Base-by-base conservation (phyloP, 306 rosid genomes). In the Trichosanthes cucumerina region DNA sequence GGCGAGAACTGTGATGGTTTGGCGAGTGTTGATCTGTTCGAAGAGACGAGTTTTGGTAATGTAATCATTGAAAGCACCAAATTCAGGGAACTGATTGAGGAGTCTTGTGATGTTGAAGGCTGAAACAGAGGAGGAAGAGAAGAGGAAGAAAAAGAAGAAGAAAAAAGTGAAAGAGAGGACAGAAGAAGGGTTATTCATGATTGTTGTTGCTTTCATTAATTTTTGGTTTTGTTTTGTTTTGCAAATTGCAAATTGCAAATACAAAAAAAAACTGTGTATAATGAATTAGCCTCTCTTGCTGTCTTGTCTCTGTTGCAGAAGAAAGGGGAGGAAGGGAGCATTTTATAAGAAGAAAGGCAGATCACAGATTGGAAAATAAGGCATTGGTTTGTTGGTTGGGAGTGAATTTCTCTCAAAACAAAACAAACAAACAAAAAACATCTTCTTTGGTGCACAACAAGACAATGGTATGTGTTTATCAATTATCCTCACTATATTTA, bases 41-140 rank as follows among this genome's bases (percentile, higher is more conserved):
- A 50, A 85, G 5, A 93, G 85, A 34, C 85, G 89, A 79, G 91
- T 86, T 47, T 89, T 83, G 14, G 89, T 83, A 2, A 93, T 78
- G 59, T 63, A 73, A 44, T 79, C 57, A 76, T 76, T 89, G 79
- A 93, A 85, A 15, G 9, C 15, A 6, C 84, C 26, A 0, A 86
- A 76, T 0, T 88, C 85, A 1, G 89, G 83, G 79, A 83, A 62
- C 33, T 56, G 41, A 6, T 75, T 43, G 0, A 93, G 76, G 9
- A 76, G 31, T 44, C 65, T 84, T 0, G 88, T 84, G 82, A 93
- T 81, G 84, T 93, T 86, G 14, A 90, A 66, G n/a, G 84, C 91
- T 3, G 83, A 44, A 13, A 85, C 77, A 4, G 83, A 31, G 3
- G 81, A 74, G 24, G 52, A 77, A 52, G 81, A 24, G 13, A 83